Evolutionary conservation across 768 basidiomycete species (phyloP), one percentile per base, ranked within the genome.

Genomic region (Lactarius psammicola): DNA sequence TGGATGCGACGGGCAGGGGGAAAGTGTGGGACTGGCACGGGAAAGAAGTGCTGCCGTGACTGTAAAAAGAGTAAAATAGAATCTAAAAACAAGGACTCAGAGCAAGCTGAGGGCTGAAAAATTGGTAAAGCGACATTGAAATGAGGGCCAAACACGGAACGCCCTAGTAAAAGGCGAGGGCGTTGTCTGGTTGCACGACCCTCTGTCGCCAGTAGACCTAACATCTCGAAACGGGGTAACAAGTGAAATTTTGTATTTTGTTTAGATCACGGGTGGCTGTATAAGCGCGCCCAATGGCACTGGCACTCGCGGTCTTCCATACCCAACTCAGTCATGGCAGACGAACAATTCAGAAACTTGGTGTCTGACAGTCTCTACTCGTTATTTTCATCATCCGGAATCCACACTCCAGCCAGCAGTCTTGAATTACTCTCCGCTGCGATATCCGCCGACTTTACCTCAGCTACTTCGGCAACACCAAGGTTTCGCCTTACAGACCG

Each of bases 81-180:
- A 57, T 49, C 9, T 4, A 67, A 69, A 66, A 66, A 55, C 62
- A 63, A 56, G 57, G 55, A 44, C 79, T 78, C 80, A 80, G 78
- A 30, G 44, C 73, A 68, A 81, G 75, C 83, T 79, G 79, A 78
- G 77, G 59, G 49, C 76, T 81, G 83, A 84, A 85, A 85, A 84
- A 84, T 84, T 83, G 76, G 77, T 56, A 77, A 77, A 76, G 80
- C 82, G 78, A 79, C 78, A 80, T 80, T 81, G 30, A 67, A 70
- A 69, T 75, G 77, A 79, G 77, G 80, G 79, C 75, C 74, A 73
- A 73, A 82, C 83, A 85, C 84, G 82, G 84, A 83, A 82, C 80
- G 81, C 84, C 83, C 83, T 84, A 85, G 83, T 84, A 84, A 84
- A 84, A 84, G 83, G 83, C 83, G 83, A 84, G 83, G 83, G 84